Percentiles rank a stretch among this genome's conserved stretches.
Evolutionary conservation across 768 basidiomycete species (phyloP).

Genomic region (Pisolithus tinctorius): DNA sequence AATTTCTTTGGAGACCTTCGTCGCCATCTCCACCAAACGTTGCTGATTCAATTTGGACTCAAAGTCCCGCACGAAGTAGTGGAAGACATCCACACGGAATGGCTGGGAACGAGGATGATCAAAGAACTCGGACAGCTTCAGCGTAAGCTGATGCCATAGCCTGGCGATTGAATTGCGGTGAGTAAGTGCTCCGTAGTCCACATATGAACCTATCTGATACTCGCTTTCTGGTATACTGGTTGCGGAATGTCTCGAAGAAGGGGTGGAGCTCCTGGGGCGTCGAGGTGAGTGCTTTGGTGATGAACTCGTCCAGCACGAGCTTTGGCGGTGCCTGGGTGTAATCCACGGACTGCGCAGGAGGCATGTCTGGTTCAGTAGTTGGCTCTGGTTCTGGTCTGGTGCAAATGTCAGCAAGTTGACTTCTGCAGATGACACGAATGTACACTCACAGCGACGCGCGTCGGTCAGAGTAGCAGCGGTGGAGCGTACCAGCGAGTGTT

Average conservation of each 20-base stretch:
- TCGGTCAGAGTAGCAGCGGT: conserved; percentile 4
- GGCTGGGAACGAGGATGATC: conserved; percentile 67
- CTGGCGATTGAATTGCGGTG: conserved; percentile 34
- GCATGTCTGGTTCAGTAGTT: conserved; percentile 12
- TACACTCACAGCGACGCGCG: conserved; percentile 19
- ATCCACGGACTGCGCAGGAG: conserved; percentile 31
- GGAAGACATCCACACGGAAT: conserved; percentile 84
- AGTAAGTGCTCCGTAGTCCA: background rate
- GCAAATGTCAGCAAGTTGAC: no score
- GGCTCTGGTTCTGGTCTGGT: background rate
- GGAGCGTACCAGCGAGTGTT: conserved; percentile 20
- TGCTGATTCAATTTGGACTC: conserved; percentile 86
- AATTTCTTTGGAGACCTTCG: conserved; percentile 81
- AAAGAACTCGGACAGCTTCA: conserved; percentile 79
- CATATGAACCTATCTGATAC: conserved; percentile 17
- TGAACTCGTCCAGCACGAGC: conserved; percentile 70
- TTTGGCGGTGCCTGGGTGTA: conserved; percentile 41
- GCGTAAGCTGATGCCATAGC: conserved; percentile 95
- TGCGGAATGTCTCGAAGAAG: conserved; percentile 67
- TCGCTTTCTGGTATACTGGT: conserved; percentile 68
- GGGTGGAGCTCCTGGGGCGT: conserved; percentile 69
- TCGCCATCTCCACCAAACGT: conserved; percentile 83
- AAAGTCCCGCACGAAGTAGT: conserved; percentile 85
- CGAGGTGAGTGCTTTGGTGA: conserved; percentile 56
- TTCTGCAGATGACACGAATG: no score